phyloP scores from a whole-genome alignment of 805 yeast genomes.

The Nakazawaea laoshanensis region DNA sequence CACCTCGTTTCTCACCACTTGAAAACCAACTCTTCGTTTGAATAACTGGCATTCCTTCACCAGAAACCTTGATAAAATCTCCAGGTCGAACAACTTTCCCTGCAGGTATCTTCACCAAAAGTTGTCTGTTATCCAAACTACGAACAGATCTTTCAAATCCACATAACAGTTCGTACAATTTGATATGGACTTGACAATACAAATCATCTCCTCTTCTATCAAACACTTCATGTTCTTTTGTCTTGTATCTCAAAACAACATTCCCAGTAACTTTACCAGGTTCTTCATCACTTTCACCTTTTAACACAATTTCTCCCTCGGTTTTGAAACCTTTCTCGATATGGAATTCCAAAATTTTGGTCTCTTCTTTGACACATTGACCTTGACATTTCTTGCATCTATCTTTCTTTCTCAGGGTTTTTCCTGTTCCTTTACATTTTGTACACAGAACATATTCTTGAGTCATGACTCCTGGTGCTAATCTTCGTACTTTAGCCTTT shows the following conservation, averaged over 20 bases:
- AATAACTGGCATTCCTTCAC: constrained; percentile 81
- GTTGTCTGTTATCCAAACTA: constrained; percentile 74
- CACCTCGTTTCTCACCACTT: constrained; percentile 39
- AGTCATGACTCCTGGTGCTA: constrained; percentile 71
- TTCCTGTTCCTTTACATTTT: constrained; percentile 67
- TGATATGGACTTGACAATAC: constrained; percentile 46
- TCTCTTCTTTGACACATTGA: constrained; percentile 47
- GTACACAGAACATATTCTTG: constrained; percentile 54
- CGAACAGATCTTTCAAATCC: constrained; percentile 63
- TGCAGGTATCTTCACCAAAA: constrained; percentile 54
- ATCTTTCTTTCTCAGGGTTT: constrained; percentile 52
- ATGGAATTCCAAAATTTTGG: constrained; percentile 67
- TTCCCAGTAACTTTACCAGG: constrained; percentile 74
- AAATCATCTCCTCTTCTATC: constrained; percentile 57
- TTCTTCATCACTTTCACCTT: constrained; percentile 70
- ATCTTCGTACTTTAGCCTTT: constrained; percentile 47
- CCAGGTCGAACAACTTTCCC: constrained; percentile 83
- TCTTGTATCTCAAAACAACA: constrained; percentile 53
- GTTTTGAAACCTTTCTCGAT: constrained; percentile 64
- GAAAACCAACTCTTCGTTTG: constrained; percentile 15
- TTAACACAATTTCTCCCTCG: constrained; percentile 51
- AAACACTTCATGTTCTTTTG: constrained; percentile 38
- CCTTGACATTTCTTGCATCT: constrained; percentile 76
- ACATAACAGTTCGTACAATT: constrained; percentile 75
- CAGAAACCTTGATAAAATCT: constrained; percentile 50